These are phyloP conservation scores for Schizophyllum commune DNA, from an alignment of 1,284 basidiomycete species.

Conservation along the genomic window DNA sequence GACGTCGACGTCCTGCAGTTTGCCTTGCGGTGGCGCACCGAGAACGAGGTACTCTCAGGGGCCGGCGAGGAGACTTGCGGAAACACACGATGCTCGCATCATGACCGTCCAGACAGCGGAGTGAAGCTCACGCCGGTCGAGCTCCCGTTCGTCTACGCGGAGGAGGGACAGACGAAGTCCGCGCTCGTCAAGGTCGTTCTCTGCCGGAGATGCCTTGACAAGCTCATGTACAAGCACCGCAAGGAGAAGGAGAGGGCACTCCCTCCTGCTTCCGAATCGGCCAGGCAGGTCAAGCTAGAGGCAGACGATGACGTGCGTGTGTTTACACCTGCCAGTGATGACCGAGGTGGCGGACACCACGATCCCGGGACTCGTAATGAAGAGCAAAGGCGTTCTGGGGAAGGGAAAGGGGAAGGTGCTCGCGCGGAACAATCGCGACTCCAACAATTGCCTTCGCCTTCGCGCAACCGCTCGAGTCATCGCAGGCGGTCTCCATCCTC, in stretches of 20 bases:
- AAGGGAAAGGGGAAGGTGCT: too few relatives aligned
- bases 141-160: constrained; percentile 81
- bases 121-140: constrained; percentile 63
- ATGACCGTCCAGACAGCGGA: constrained; percentile 26
- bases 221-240: constrained; percentile 79
- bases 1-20: constrained; percentile 38
- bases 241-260: constrained; percentile 44
- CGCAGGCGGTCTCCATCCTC: not conserved
- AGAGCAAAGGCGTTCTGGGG: too few relatives aligned
- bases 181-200: constrained; percentile 87
- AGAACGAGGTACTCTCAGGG: constrained; percentile 78
- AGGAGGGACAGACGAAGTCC: constrained; percentile 66
- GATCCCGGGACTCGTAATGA: too few relatives aligned
- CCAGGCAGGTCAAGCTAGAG: not conserved
- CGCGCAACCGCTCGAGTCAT: not conserved
- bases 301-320: not conserved
- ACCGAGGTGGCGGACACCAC: too few relatives aligned
- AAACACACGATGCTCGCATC: constrained; percentile 75
- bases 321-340: too few relatives aligned
- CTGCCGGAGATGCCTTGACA: constrained; percentile 70
- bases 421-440: too few relatives aligned
- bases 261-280: not conserved
- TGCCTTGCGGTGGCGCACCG: constrained; percentile 86
- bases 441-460: not conserved
- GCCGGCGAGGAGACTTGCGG: constrained; percentile 83